These are phyloP conservation scores for Tetracentron sinense DNA, from an alignment of 164 flowering plant genomes.

Conservation along the genomic window DNA sequence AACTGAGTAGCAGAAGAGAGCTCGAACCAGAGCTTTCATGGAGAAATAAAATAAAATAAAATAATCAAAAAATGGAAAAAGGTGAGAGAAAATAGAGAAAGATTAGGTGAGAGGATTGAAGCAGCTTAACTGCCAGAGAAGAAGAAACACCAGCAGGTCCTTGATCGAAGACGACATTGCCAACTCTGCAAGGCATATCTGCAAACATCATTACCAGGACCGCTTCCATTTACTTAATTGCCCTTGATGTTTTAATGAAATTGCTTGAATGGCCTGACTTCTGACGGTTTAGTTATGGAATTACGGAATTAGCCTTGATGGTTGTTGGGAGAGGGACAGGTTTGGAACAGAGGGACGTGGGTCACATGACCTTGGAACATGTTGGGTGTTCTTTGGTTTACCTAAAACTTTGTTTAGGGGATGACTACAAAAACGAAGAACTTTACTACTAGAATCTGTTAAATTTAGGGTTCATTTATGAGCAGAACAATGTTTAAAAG, in stretches of 20 bases:
- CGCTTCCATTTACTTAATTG: neutral
- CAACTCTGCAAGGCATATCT: conserved; percentile 20
- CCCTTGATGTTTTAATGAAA: neutral
- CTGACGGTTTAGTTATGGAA: too few species aligned
- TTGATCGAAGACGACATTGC: conserved; percentile 19
- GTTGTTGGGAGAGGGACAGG: too few species aligned
- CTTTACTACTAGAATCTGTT: too few species aligned
- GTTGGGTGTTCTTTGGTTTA: too few species aligned
- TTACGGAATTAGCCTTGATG: too few species aligned
- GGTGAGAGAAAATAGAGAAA: conserved; percentile 4
- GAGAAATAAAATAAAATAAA: conserved; percentile 13
- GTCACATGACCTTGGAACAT: too few species aligned
- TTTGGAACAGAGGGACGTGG: too few species aligned
- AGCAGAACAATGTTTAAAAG: too few species aligned
- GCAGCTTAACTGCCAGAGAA: conserved; percentile 54
- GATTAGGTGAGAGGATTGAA: conserved; percentile 46
- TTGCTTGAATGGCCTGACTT: neutral
- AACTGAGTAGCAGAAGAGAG: neutral
- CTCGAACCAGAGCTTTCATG: conserved; percentile 10
- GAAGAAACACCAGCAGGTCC: neutral
- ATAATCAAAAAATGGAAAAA: conserved; percentile 2
- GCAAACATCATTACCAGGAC: conserved; percentile 6
- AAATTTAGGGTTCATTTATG: too few species aligned
- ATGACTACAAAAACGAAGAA: too few species aligned
- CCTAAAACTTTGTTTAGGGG: too few species aligned